These are phyloP conservation scores for Aspergillus floridensis DNA, from an alignment of 2,329 filamentous ascomycete genomes.

Conservation along the genomic window DNA sequence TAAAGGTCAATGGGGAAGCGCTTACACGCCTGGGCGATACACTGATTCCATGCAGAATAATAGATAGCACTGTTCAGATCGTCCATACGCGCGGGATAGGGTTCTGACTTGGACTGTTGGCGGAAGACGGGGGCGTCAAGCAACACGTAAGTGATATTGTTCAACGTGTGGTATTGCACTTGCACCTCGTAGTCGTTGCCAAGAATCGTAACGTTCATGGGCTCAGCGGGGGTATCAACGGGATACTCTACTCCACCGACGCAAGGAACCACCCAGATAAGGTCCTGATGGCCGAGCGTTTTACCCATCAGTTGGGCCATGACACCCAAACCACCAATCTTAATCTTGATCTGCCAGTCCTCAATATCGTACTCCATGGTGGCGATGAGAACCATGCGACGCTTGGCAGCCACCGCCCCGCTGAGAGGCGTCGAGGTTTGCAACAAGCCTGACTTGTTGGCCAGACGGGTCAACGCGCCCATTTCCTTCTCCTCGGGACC, in stretches of 20 bases:
- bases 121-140: conserved; percentile 66
- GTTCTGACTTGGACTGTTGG: conserved; percentile 59
- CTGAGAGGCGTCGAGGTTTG: conserved; percentile 33
- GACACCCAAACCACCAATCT: conserved; percentile 66
- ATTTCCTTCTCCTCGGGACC: neutral
- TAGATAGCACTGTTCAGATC: conserved; percentile 65
- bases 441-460: conserved; percentile 33
- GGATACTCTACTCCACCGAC: conserved; percentile 66
- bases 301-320: conserved; percentile 69
- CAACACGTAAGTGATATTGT: conserved; percentile 66
- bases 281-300: conserved; percentile 60
- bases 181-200: conserved; percentile 59
- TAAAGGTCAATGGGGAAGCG: conserved; percentile 65
- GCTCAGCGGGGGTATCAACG: conserved; percentile 54
- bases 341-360: conserved; percentile 67
- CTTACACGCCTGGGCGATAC: conserved; percentile 61
- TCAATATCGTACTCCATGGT: conserved; percentile 71
- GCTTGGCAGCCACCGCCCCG: conserved; percentile 25
- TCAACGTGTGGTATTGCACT: conserved; percentile 60
- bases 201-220: conserved; percentile 61
- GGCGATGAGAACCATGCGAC: conserved; percentile 61
- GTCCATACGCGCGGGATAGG: conserved; percentile 66
- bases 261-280: conserved; percentile 62
- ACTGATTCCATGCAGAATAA: conserved; percentile 68
- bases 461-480: conserved; percentile 32